A percentile compares a stretch with the other conserved stretches of the same genome.
Conservation (phyloP, 352 stramenopile genomes). For the Plasmopara viticola region DNA sequence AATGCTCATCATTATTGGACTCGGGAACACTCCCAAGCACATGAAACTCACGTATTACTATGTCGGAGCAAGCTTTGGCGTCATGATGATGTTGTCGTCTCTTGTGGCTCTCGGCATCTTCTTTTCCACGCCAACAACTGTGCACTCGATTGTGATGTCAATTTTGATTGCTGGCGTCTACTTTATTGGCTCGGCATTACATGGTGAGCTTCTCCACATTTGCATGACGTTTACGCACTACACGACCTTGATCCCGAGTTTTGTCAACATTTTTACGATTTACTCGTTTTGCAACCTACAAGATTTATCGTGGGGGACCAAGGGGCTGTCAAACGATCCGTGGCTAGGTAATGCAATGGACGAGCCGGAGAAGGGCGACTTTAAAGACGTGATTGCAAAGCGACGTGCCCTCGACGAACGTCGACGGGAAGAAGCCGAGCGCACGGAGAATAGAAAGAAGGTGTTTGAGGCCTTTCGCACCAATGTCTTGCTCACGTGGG, state of each 20-base stretch:
- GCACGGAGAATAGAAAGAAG: constrained; percentile 62
- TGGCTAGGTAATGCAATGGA: constrained; percentile 32
- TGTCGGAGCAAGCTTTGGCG: constrained; percentile 57
- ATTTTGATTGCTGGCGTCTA: constrained; percentile 72
- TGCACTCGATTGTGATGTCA: constrained; percentile 50
- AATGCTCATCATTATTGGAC: constrained; percentile 80
- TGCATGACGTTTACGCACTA: constrained; percentile 86
- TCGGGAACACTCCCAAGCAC: constrained; percentile 85
- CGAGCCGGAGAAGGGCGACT: constrained; percentile 71
- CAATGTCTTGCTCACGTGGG: constrained; percentile 74
- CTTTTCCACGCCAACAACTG: constrained; percentile 52
- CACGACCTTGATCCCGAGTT: constrained; percentile 78
- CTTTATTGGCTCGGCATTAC: constrained; percentile 73
- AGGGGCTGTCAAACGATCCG: constrained; percentile 59
- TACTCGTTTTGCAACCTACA: constrained; percentile 89
- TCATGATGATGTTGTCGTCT: constrained; percentile 78
- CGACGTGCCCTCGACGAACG: constrained; percentile 65
- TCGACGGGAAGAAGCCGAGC: constrained; percentile 45
- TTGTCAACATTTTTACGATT: constrained; percentile 87
- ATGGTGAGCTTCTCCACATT: constrained; percentile 80
- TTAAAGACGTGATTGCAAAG: constrained; percentile 79
- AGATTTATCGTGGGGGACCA: constrained; percentile 84
- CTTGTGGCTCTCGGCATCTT: constrained; percentile 68
- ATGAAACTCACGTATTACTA: constrained; percentile 85
- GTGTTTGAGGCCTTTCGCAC: constrained; percentile 81